A percentile compares a stretch with the other conserved stretches of the same genome.
phyloP scores from a whole-genome alignment of 208 protist species.

The Acanthamoeba royreba region DNA sequence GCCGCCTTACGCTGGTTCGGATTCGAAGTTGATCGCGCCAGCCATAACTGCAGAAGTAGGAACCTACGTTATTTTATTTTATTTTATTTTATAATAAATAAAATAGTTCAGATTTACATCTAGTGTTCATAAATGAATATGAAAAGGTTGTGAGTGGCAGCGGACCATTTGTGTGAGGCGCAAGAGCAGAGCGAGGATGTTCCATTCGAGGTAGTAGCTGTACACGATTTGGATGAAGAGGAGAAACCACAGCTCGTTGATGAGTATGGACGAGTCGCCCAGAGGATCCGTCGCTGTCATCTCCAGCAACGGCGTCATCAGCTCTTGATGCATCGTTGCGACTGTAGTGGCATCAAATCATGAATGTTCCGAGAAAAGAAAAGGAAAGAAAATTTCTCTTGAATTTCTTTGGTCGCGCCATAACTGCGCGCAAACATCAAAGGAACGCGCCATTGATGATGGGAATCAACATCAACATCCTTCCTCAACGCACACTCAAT shows the following conservation, averaged over 20 bases:
- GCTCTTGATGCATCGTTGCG: background rate
- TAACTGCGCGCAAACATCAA: too few species aligned
- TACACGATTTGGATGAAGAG: slow-evolving; percentile 6
- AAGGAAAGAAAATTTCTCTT: too few species aligned
- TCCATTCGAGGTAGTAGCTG: slow-evolving; percentile 28
- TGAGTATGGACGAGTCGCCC: background rate
- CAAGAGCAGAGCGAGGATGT: background rate
- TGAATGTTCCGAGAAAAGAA: background rate
- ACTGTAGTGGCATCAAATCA: background rate
- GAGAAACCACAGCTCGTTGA: background rate
- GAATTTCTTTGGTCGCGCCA: too few species aligned
- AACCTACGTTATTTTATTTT: too few species aligned
- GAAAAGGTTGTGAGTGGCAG: background rate
- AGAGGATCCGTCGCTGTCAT: background rate
- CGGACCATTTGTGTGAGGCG: background rate
- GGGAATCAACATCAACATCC: too few species aligned
- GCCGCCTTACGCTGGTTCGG: background rate
- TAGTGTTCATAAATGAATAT: background rate
- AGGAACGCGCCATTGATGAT: too few species aligned
- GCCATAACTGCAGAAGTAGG: background rate
- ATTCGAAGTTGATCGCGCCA: background rate
- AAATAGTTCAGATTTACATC: background rate
- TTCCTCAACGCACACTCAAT: too few species aligned
- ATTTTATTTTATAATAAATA: background rate
- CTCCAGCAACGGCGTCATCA: background rate